Evolutionary conservation across 306 rosid species (phyloP), one percentile per base, ranked within the genome.

Genomic region (Carpinus fangiana): DNA sequence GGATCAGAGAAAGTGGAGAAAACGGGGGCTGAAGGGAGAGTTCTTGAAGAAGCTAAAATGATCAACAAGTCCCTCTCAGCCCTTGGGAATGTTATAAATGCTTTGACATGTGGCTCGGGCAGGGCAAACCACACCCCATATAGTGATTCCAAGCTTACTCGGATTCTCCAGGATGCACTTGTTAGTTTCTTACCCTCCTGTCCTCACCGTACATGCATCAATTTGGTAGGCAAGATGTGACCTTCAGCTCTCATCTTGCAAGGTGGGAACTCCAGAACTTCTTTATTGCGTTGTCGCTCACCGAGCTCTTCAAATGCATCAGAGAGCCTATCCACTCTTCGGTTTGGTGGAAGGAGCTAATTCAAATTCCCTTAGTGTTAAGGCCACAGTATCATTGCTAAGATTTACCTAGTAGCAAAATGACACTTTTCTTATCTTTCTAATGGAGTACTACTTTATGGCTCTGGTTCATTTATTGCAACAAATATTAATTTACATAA

Each of bases 1-100:
- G 98, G 98, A 77, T 93, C 97, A 31, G 98, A 91, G 81, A 93
- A 93, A 76, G 95, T 74, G 67, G 98, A 93, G 83, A 93, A 93
- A 82, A 91, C 95, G 43, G 95, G 93, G 46, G 98, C 97, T 5
- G 98, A 93, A 81, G 97, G 97, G 73, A 91, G 88, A 79, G 86
- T 87, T 82, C 93, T 93, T 77, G 98, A 93, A 73, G 95, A 93
- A 86, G 98, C 98, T 46, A 93, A 93, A 87, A 86, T 90, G 77
- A 93, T 93, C 79, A 93, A 93, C 88, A 93, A 88, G 76, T 93
- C 98, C 48, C 90, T 91, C 68, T 91, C 98, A 72, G 90, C 91
- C 72, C 90, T 93, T 28, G 97, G 98, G 73, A 93, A 93, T 83
- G 98, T 93, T 67, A 84, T 93, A 78, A 91, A 88, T 83, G 89